Conservation (phyloP, 202 grass and related monocot species). For the Panicum hallii region DNA sequence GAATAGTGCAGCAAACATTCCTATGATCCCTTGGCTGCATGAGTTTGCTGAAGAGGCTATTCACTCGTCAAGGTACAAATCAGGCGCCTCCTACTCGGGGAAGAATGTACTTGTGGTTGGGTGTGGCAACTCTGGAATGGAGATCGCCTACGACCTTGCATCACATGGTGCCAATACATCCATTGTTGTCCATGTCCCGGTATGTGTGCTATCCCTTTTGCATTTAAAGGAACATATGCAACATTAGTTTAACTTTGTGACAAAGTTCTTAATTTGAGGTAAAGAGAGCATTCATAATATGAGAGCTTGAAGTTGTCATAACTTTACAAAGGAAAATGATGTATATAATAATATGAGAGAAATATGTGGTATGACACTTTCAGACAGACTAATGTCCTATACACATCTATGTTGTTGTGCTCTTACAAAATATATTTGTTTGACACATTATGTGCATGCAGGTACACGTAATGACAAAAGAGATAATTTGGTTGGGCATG, state of each 20-base stretch:
- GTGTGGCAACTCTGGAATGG: neutral
- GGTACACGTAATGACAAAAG: constrained; percentile 28
- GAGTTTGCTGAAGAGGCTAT: constrained; percentile 25
- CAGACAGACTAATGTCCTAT: neutral
- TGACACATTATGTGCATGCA: neutral
- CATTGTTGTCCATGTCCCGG: neutral
- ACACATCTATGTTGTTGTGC: neutral
- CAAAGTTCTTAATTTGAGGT: too few relatives aligned
- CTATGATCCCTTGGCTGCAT: constrained; percentile 24
- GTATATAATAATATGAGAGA: neutral
- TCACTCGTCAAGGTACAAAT: constrained; percentile 32
- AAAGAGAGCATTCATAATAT: too few relatives aligned
- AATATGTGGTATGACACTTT: neutral
- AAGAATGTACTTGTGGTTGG: neutral
- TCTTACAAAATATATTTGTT: neutral
- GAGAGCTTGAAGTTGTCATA: neutral
- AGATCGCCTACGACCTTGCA: neutral
- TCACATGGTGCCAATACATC: neutral
- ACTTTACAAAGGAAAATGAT: neutral
- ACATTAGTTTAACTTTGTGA: too few relatives aligned
- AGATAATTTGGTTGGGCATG: constrained; percentile 50
- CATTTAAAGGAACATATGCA: neutral
- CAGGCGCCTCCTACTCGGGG: neutral
- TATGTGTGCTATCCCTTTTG: neutral
- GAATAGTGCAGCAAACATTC: constrained; percentile 54